Base-by-base conservation (phyloP, 495 filamentous ascomycete genomes). In the Aspergillus panamensis region DNA sequence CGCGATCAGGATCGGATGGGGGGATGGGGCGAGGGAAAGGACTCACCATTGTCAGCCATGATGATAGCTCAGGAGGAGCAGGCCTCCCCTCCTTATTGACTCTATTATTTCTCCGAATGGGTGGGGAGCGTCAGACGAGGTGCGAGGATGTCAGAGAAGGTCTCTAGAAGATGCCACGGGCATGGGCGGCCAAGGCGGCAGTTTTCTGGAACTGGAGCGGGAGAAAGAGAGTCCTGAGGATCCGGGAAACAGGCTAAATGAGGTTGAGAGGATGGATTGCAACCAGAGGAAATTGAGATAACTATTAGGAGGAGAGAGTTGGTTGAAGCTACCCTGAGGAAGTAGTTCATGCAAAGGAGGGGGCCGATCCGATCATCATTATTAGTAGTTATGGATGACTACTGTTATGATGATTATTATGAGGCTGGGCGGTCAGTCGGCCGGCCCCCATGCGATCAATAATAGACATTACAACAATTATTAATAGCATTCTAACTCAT, bases 41-140 rank as follows among this genome's bases (percentile, higher is more conserved):
- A 68, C 74, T 71, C 47, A 77, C 74, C 53, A 54, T 58, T 69
- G 57, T 77, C 74, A 70, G 73, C 70, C 72, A 77, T 77, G 52
- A 62, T 65, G 62, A 60, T 65, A 63, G 55, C 56, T 69, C 58
- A 66, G 61, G 66, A 70, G 68, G 74, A 69, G 70, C 63, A 55
- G 42, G 48, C 61, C 65, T 69, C 69, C 71, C 66, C 67, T 71
- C 66, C 53, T 63, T 62, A 43, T 55, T 43, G 17, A 54, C 37
- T 42, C 25, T 61, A 25, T 52, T 39, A 25, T 55, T 39, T 40
- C 20, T 39, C 49, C n/a, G 39, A 48, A 48, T 51, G 32, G 19
- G 39, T 47, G 30, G 56, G 44, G 43, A 29, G 51, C 62, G 50
- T 48, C 30, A 55, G 57, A 53, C 52, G 54, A 35, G 62, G 57